Evolutionary conservation across 805 yeast genomes (phyloP), one percentile per base, ranked within the genome.

Genomic region (Pichia kluyveri): DNA sequence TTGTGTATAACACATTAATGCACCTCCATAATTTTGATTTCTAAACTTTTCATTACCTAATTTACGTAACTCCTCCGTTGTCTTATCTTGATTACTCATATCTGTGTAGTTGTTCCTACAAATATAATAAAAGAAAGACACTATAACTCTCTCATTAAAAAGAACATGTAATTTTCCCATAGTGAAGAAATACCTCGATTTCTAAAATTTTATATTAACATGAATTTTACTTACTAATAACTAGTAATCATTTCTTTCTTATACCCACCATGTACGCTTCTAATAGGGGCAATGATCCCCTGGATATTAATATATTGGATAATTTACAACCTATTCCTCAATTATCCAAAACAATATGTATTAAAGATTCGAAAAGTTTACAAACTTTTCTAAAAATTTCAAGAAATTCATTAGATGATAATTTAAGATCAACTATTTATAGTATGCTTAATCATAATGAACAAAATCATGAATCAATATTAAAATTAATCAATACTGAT

Each of bases 341-440:
- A 2, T 30, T 30, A 30, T 30, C 32, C 10, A 9, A 12, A 18
- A 58, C 57, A 11, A 53, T 62, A 4, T 72, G 77, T 49, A 51
- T 64, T 3, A 54, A 60, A 1, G 64, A 59, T 39, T 46, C 65
- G 7, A 61, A 60, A 42, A 68, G 71, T 0, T 54, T 72, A 6
- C 51, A 69, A 31, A 54, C 64, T 4, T 72, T 72, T 47, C 51
- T 72, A 23, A 55, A 60, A 19, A 49, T 65, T 0, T 69, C 75
- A 3, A 56, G 77, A 51, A 51, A 52, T 36, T 52, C 62, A 6
- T 56, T 69, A 11, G 83, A 78, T 52, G 82, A 77, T 55, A 70
- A 69, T 5, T 55, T 77, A 0, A 67, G 60, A 37, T 70, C 72
- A 38, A 59, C 70, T 38, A 51, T 77, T 28, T 75, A 76, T 44